Base-by-base conservation (phyloP, 1,139 yeast genomes). In the Torulaspora globosa region DNA sequence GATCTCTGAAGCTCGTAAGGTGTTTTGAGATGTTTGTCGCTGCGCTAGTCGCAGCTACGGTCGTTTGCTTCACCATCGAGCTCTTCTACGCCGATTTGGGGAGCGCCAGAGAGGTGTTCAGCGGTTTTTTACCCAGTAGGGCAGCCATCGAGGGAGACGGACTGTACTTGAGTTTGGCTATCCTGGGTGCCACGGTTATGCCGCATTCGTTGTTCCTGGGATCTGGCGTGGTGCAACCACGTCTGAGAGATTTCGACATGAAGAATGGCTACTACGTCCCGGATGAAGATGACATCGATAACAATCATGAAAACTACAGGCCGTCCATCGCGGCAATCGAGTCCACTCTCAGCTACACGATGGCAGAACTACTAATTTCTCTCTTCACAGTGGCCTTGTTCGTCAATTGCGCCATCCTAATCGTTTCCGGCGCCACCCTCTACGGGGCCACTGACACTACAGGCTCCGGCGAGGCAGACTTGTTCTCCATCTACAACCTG, bases 161-260 rank as follows among this genome's bases (percentile, higher is more conserved):
- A 0, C 66, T 81, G 31, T 84, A 82, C 57, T 68, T 84, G 49
- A 75, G 84, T 53, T 72, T 86, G 61, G 92, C 88, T 6, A 84
- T 84, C 47, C 77, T 84, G 15, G 94, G 94, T 28, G 85, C 89
- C 39, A 84, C 92, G 0, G 90, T 84, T 6, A 84, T 84, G 94
- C 92, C 94, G 2, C 92, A 84, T 59, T 82, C 89, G 0, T 70
- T 84, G 47, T 84, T 78, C 56, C 69, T 84, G 46, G 92, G 92
- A 1, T 82, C 89, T 0, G 86, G 87, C 5, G 73, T 84, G 44
- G 92, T 84, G 3, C 89, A 83, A 58, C 80, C 90, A 12, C 71
- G 94, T 56, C 68, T 81, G 49, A 79, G 79, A 59, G 88, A 83
- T 41, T 82, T 70, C 55, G 88, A 82, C 57, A 67, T 74, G 9